phyloP scores from a whole-genome alignment of 495 filamentous ascomycete species.

The Pyronema domesticum region DNA sequence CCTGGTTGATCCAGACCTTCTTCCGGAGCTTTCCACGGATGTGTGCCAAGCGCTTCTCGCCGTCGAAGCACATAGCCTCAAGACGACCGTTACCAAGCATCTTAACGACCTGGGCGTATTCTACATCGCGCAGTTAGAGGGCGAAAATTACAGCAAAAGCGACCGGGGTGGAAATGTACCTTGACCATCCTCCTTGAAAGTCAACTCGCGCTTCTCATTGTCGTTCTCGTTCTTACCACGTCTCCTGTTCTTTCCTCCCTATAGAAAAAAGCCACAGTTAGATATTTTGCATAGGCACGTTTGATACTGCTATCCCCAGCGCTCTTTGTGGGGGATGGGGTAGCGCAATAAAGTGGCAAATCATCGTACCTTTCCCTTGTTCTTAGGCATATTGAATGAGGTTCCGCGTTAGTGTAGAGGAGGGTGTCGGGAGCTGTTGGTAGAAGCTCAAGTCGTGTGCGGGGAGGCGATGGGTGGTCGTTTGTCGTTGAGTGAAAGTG shows the following conservation, averaged over 20 bases:
- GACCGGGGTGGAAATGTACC: slow-evolving; percentile 29
- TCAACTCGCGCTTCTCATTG: slow-evolving; percentile 97
- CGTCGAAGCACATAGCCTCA: slow-evolving; percentile 94
- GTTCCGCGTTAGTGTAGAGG: neutral
- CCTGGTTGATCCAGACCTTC: slow-evolving; percentile 98
- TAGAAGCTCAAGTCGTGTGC: neutral
- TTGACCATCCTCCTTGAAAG: slow-evolving; percentile 98
- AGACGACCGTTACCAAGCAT: slow-evolving; percentile 97
- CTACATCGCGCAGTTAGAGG: slow-evolving; percentile 27
- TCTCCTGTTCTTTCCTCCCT: slow-evolving; percentile 97
- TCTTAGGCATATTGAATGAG: slow-evolving; percentile 69
- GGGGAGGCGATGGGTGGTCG: neutral
- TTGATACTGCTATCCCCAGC: neutral
- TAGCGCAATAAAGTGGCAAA: too few species aligned
- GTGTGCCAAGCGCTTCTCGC: slow-evolving; percentile 65
- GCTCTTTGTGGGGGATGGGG: slow-evolving; percentile 8
- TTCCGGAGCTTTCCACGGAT: slow-evolving; percentile 94
- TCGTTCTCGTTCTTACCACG: slow-evolving; percentile 99
- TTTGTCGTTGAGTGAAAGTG: neutral
- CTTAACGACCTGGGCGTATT: slow-evolving; percentile 96
- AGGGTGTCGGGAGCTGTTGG: neutral
- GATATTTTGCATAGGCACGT: slow-evolving; percentile 1
- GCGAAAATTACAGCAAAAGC: neutral
- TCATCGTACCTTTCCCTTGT: slow-evolving; percentile 80
- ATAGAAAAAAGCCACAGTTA: slow-evolving; percentile 16